phyloP scores from a whole-genome alignment of 2,329 filamentous ascomycete genomes.

The Microthyrium microscopicum region DNA sequence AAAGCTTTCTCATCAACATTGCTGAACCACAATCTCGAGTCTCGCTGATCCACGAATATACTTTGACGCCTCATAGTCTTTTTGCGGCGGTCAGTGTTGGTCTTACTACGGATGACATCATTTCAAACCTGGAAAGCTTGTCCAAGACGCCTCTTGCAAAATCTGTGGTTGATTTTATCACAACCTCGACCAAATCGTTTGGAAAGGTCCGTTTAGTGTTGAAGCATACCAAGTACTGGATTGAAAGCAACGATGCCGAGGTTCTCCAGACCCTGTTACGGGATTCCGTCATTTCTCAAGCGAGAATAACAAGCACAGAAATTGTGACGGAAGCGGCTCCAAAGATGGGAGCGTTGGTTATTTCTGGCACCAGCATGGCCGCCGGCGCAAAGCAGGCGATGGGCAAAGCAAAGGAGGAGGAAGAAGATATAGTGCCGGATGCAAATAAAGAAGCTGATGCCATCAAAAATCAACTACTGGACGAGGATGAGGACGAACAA shows the following conservation, averaged over 20 bases:
- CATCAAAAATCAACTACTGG: slow-evolving; percentile 50
- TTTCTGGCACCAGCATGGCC: slow-evolving; percentile 86
- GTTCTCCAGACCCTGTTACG: slow-evolving; percentile 77
- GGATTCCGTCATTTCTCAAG: slow-evolving; percentile 64
- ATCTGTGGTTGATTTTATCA: slow-evolving; percentile 62
- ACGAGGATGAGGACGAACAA: slow-evolving; percentile 76
- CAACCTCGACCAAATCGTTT: slow-evolving; percentile 74
- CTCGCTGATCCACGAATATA: slow-evolving; percentile 84
- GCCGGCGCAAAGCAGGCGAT: slow-evolving; percentile 66
- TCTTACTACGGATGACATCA: slow-evolving; percentile 76
- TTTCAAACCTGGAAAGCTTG: slow-evolving; percentile 71
- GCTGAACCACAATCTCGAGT: slow-evolving; percentile 85
- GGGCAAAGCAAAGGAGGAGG: slow-evolving; percentile 28
- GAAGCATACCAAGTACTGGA: slow-evolving; percentile 85
- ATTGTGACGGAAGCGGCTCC: slow-evolving; percentile 70
- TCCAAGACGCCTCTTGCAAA: slow-evolving; percentile 77
- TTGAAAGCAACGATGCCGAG: slow-evolving; percentile 77
- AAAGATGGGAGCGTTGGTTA: slow-evolving; percentile 74
- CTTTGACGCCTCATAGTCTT: slow-evolving; percentile 77
- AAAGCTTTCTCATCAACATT: slow-evolving; percentile 91
- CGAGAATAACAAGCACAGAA: slow-evolving; percentile 56
- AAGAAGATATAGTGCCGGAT: slow-evolving; percentile 39
- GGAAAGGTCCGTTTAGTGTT: slow-evolving; percentile 92
- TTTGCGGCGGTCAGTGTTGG: slow-evolving; percentile 94
- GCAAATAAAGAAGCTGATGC: slow-evolving; percentile 20